Evolutionary conservation across 225 moss, liverwort and hornwort genomes (phyloP), one percentile per base, ranked within the genome.

Genomic region (Pleurozium schreberi): DNA sequence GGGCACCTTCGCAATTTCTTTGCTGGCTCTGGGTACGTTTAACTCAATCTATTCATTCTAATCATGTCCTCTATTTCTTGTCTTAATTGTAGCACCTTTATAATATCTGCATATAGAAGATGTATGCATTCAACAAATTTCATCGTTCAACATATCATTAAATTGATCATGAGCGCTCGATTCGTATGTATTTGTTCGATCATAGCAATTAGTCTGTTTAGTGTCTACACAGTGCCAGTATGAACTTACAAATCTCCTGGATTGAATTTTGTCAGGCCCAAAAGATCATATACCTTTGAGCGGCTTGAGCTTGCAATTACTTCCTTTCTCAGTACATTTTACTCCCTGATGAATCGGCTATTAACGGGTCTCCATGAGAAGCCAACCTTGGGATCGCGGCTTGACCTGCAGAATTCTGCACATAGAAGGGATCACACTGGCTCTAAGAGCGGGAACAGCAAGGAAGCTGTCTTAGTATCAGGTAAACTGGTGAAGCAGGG

Each of bases 1-100:
- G 97, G 97, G 84, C 97, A 98, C 86, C 91, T 98, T 73, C 96
- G 95, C 63, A 98, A 96, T 90, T 98, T 98, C 90, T 96, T 98
- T 89, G 97, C 96, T 86, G 96, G 95, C 77, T 95, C 96, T 84
- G 96, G 96, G 97, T 98, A 93, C 67, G 95, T 92, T 80, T 22
- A 77, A 89, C 64, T 87, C 52, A 65, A 79, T 53, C 68, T 87
- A 20, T 77, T 52, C 49, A 60, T 78, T 84, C 62, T 74, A 83
- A 57, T 43, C 42, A 30, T 79, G 64, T 58, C 82, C 45, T 81
- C 40, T 71, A 40, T 65, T 67, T 73, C 66, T 43, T 86, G 16
- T 75, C 38, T 66, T 66, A 80, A 75, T 30, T 47, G 36, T 66
- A n/a, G 22, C 43, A 84, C 36, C 75, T 84, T 81, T 62, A 76